Base-by-base conservation (phyloP, 495 filamentous ascomycete species). In the Aspergillus affinis region DNA sequence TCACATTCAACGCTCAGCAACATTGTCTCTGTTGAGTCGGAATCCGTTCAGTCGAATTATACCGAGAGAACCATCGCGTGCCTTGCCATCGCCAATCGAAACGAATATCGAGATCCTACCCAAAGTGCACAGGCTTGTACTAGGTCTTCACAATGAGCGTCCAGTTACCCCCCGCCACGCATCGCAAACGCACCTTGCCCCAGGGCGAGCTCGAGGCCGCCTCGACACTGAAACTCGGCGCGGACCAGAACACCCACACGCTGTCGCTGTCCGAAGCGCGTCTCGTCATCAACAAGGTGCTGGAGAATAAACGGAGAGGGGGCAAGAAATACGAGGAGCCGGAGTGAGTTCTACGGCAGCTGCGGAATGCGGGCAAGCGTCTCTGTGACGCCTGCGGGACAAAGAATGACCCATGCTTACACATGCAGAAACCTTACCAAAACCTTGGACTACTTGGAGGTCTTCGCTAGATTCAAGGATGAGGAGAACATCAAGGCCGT, bases 401-500 rank as follows among this genome's bases (percentile, higher is more conserved):
- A 30, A 30, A 18, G 50, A 30, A 30, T 27, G 26, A 18, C 27
- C 29, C 46, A 57, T 48, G 23, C 50, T 61, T 48, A 65, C 54
- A 29, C 58, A 48, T 18, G 26, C 30, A 86, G 82, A 59, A 82
- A 81, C 29, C 83, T 97, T 61, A 85, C 82, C 49, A 93, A 95
- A 69, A 98, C 93, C 2, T 78, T 90, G 53, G 88, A 93, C 61
- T 98, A 98, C 74, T 83, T 98, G 1, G 91, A 96, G 62, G 85
- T 89, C 20, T 98, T 98, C 78, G 89, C 92, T 12, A 89, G 93
- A 15, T 97, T 97, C 81, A 95, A 96, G 79, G 85, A 92, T 61
- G 90, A 90, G 70, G 91, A 97, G 75, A 93, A 91, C 60, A 92
- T 96, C 59, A 90, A 95, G 75, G 90, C 91, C 12, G 91, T 97